phyloP scores from a whole-genome alignment of 106 monocot genomes.

The Xerophyta viscosa region DNA sequence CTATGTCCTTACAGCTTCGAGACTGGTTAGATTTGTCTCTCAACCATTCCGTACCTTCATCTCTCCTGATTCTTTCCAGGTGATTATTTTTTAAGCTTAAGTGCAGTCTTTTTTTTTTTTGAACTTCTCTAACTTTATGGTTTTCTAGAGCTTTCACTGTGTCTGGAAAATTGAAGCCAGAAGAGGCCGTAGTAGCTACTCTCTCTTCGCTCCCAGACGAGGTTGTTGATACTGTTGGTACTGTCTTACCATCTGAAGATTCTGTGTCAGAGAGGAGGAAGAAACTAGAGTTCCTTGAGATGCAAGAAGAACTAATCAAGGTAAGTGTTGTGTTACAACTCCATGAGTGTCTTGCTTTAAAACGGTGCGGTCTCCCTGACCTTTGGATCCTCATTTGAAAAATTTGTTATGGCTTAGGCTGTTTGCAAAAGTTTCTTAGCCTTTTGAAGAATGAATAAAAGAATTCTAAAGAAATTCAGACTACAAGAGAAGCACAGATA shows the following conservation, averaged over 20 bases:
- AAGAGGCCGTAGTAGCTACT: constrained; percentile 93
- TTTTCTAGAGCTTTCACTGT: constrained; percentile 70
- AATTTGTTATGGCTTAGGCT: no score
- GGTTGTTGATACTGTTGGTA: constrained; percentile 96
- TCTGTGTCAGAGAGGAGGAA: constrained; percentile 90
- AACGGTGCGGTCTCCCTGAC: no score
- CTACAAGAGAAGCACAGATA: no score
- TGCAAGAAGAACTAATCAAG: constrained; percentile 99
- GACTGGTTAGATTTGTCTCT: constrained; percentile 97
- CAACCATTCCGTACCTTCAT: constrained; percentile 79
- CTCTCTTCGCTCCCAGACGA: constrained; percentile 95
- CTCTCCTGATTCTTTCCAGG: constrained; percentile 95
- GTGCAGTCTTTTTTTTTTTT: background rate
- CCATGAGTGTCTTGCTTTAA: no score
- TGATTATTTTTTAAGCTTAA: constrained; percentile 11
- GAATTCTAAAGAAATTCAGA: no score
- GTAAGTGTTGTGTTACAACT: constrained; percentile 12
- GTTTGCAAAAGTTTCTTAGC: no score
- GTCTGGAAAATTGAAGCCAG: constrained; percentile 87
- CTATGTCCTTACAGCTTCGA: constrained; percentile 60
- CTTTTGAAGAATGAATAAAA: no score
- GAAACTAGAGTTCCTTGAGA: constrained; percentile 91
- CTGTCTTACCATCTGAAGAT: constrained; percentile 91
- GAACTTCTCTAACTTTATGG: constrained; percentile 2
- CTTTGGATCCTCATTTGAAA: no score